Evolutionary conservation across 306 rosid species (phyloP).

Genomic region (Cucumis cinereus): DNA sequence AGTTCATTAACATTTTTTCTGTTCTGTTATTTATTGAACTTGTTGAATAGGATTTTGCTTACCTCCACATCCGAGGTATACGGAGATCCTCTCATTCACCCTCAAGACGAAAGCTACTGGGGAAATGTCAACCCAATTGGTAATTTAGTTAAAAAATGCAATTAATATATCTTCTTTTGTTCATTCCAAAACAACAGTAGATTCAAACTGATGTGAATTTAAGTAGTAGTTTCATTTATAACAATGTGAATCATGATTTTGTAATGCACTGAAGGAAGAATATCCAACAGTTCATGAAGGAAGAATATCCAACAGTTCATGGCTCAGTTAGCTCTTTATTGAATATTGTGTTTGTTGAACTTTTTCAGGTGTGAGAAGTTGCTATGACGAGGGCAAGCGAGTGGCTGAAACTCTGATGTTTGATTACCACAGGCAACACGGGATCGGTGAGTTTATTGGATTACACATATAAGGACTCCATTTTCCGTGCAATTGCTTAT

Average conservation of each 20-base stretch:
- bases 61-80: constrained; percentile 96
- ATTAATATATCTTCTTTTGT: neutral
- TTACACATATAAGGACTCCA: neutral
- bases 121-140: constrained; percentile 98
- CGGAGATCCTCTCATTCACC: constrained; percentile 93
- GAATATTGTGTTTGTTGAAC: neutral
- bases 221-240: neutral
- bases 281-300: neutral
- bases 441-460: constrained; percentile 37
- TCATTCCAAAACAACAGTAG: neutral
- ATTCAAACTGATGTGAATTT: neutral
- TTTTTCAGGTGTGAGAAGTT: constrained; percentile 66
- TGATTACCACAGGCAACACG: constrained; percentile 97
- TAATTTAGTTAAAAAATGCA: constrained; percentile 12
- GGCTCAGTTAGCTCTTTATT: neutral
- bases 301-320: neutral
- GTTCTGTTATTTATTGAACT: constrained; percentile 9
- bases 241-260: neutral
- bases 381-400: constrained; percentile 97
- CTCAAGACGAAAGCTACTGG: constrained; percentile 89
- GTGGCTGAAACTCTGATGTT: constrained; percentile 99
- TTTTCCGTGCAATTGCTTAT: neutral
- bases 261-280: neutral
- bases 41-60: constrained; percentile 68
- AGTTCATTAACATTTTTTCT: neutral